Evolutionary conservation across 352 stramenopile species (phyloP).

Genomic region (Pythium vanterpoolii): DNA sequence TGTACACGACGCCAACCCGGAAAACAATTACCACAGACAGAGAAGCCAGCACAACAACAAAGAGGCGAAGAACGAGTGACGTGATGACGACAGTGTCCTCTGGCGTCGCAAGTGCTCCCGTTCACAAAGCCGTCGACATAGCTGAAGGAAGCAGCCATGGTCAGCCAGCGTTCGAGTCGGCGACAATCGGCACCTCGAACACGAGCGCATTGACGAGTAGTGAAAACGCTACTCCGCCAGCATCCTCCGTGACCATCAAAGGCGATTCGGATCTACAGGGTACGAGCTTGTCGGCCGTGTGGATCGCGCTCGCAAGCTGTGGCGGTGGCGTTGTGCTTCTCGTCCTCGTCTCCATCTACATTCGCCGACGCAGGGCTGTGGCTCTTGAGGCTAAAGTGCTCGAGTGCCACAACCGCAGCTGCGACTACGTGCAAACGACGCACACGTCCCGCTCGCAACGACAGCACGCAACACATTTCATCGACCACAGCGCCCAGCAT

Average conservation of each 20-base stretch:
- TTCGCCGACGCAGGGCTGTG: conserved; percentile 1
- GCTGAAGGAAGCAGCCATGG: neutral
- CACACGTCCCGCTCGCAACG: neutral
- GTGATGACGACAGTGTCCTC: neutral
- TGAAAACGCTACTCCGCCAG: neutral
- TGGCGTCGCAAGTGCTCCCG: too few relatives aligned
- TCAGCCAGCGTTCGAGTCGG: neutral
- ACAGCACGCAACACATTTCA: neutral
- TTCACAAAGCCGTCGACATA: neutral
- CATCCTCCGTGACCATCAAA: neutral
- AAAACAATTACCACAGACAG: neutral
- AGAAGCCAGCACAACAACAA: neutral
- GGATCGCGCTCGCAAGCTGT: conserved; percentile 3
- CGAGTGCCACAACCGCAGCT: neutral
- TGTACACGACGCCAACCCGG: neutral
- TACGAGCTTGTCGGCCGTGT: conserved; percentile 4
- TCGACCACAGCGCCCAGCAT: neutral
- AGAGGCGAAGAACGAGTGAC: neutral
- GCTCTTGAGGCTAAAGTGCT: conserved; percentile 1
- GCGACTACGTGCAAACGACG: neutral
- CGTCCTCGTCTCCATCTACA: neutral
- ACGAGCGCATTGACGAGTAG: neutral
- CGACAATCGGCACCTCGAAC: neutral
- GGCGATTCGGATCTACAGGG: neutral
- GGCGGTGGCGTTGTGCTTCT: conserved; percentile 4